Evolutionary conservation across 306 rosid genomes (phyloP), one percentile per base, ranked within the genome.

Genomic region (Rosa multiflora): DNA sequence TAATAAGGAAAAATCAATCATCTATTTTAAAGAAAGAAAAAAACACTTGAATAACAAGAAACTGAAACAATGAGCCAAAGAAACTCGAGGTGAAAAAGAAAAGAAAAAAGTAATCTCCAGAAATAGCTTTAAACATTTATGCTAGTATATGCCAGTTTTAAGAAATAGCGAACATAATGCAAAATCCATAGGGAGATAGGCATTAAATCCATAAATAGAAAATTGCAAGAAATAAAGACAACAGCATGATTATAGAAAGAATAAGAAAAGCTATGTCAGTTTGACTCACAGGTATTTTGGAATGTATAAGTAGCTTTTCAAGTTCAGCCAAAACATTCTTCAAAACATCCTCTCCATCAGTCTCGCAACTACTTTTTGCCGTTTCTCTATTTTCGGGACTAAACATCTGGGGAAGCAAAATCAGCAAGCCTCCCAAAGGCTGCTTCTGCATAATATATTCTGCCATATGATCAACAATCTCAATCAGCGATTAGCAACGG

Each of bases 201-300:
- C 17, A 72, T 61, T 61, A 56, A 43, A 37, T 74, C 52, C 21
- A 61, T 55, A 21, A 12, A 32, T 72, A 64, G 23, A 40, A 75
- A 61, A 37, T 47, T 55, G 59, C 78, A 79, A 78, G 43, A 72
- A 55, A 56, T 75, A 32, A 46, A 53, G 23, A 62, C 13, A 55
- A 80, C 39, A 9, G n/a, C 35, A 3, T 8, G 52, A 43, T 69
- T 21, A 55, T 18, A 61, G 40, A 77, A 66, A 68, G 53, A 29
- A 72, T 35, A 77, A 46, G 42, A 26, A 70, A 53, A 80, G 5
- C 51, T 56, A 62, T n/a, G 46, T 40, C 66, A 51, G 49, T 69
- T 87, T 69, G 80, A 91, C 99, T 91, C 84, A 93, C 99, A 62
- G 99, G 99, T 83, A 96, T 82, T 83, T 81, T 96, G 82, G 91